Evolutionary conservation across 2,329 filamentous ascomycete genomes (phyloP).

Genomic region (Apiospora marii): DNA sequence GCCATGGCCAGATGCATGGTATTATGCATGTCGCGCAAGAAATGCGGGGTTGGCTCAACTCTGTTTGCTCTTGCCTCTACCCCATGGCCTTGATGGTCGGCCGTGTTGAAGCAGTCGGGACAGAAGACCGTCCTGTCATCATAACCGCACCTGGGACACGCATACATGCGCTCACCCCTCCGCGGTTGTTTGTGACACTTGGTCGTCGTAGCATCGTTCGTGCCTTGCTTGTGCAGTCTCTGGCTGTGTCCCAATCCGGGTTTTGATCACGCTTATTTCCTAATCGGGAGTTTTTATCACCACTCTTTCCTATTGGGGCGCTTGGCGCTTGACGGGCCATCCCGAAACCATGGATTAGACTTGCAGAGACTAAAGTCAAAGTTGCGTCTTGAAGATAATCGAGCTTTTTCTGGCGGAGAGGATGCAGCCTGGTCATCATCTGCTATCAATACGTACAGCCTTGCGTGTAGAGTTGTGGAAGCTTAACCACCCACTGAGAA

Average conservation of each 20-base stretch:
- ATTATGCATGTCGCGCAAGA: too few species aligned
- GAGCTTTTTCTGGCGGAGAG: conserved; percentile 7
- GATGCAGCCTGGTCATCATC: neutral
- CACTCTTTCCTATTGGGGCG: too few species aligned
- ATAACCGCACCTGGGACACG: neutral
- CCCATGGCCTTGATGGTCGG: neutral
- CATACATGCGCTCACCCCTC: neutral
- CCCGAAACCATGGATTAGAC: too few species aligned
- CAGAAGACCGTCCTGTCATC: neutral
- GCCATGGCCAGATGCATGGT: too few species aligned
- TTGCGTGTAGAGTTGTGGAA: neutral
- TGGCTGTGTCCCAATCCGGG: too few species aligned
- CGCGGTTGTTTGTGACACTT: neutral
- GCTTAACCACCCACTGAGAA: neutral
- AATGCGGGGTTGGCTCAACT: too few species aligned
- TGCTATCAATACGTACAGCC: neutral
- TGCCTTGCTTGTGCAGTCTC: too few species aligned
- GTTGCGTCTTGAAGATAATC: conserved; percentile 16
- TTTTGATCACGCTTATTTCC: too few species aligned
- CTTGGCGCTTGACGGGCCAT: too few species aligned
- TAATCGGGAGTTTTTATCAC: too few species aligned
- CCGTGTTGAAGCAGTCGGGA: neutral
- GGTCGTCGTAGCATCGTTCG: neutral
- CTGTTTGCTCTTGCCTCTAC: too few species aligned
- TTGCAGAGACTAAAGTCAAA: too few species aligned